Evolutionary conservation across 345 rosid genomes (phyloP).

Genomic region (Moringa oleifera): DNA sequence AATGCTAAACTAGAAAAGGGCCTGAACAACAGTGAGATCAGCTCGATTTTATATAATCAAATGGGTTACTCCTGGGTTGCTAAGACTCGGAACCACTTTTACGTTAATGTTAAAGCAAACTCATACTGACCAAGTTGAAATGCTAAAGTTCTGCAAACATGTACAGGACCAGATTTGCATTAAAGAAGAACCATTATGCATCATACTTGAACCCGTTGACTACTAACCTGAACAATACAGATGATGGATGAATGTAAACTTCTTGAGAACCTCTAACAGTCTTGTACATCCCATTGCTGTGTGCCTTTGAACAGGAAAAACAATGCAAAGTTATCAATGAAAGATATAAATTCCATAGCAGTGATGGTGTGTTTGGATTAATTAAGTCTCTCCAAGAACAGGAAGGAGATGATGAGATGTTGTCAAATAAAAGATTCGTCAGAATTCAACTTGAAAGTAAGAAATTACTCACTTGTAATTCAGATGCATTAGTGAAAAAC

Average conservation of each 20-base stretch:
- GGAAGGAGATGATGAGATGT: not conserved
- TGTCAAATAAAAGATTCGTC: not conserved
- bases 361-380: not conserved
- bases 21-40: too few species aligned
- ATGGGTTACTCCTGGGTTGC: too few species aligned
- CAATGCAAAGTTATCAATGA: slow-evolving; percentile 4
- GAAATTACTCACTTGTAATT: slow-evolving; percentile 53
- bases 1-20: too few species aligned
- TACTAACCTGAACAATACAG: slow-evolving; percentile 82
- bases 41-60: too few species aligned
- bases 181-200: not conserved
- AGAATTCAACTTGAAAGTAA: not conserved
- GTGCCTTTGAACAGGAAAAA: slow-evolving; percentile 40
- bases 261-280: slow-evolving; percentile 85
- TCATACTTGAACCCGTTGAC: not conserved
- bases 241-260: slow-evolving; percentile 87
- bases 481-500: slow-evolving; percentile 88
- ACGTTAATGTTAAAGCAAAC: too few species aligned
- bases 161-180: not conserved
- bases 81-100: too few species aligned
- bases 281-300: slow-evolving; percentile 79
- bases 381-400: not conserved
- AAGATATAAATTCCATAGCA: not conserved
- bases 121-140: not conserved
- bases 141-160: not conserved